phyloP scores from a whole-genome alignment of 2,329 filamentous ascomycete genomes.

The Calonectria hawksworthii region DNA sequence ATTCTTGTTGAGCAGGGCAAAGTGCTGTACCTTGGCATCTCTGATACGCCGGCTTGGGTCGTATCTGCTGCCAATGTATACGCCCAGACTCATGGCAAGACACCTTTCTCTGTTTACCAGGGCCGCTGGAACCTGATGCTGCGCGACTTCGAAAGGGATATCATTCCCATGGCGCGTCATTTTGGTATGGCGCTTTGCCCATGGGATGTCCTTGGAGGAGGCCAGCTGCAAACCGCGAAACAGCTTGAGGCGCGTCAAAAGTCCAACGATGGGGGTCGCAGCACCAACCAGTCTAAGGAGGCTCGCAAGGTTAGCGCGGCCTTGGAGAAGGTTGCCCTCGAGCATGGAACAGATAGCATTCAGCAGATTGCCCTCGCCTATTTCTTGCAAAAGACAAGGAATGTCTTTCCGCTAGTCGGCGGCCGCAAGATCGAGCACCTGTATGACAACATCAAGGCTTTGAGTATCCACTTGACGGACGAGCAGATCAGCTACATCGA shows the following conservation, averaged over 20 bases:
- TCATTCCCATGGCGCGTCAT: constrained; percentile 43
- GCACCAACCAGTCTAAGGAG: constrained; percentile 57
- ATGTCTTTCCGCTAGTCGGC: constrained; percentile 69
- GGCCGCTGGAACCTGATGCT: constrained; percentile 41
- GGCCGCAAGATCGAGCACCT: constrained; percentile 67
- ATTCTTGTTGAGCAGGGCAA: constrained; percentile 41
- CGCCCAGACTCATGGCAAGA: constrained; percentile 38
- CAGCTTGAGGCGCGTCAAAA: constrained; percentile 39
- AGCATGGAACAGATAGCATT: constrained; percentile 68
- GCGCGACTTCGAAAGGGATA: constrained; percentile 44
- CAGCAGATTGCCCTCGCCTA: constrained; percentile 71
- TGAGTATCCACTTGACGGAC: constrained; percentile 63
- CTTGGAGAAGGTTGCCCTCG: constrained; percentile 68
- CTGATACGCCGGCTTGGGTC: constrained; percentile 47
- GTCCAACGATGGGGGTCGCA: not conserved
- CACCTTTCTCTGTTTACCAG: constrained; percentile 44
- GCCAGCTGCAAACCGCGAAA: constrained; percentile 47
- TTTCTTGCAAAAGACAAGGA: constrained; percentile 62
- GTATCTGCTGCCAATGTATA: constrained; percentile 44
- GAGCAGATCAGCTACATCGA: constrained; percentile 70
- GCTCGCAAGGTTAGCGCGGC: constrained; percentile 67
- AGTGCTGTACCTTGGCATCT: constrained; percentile 45
- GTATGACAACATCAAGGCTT: constrained; percentile 67
- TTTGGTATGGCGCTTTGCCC: constrained; percentile 59
- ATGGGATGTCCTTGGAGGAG: constrained; percentile 64